Evolutionary conservation across 371 early-diverging fungal genomes (phyloP).

Genomic region (Mortierella sp.): DNA sequence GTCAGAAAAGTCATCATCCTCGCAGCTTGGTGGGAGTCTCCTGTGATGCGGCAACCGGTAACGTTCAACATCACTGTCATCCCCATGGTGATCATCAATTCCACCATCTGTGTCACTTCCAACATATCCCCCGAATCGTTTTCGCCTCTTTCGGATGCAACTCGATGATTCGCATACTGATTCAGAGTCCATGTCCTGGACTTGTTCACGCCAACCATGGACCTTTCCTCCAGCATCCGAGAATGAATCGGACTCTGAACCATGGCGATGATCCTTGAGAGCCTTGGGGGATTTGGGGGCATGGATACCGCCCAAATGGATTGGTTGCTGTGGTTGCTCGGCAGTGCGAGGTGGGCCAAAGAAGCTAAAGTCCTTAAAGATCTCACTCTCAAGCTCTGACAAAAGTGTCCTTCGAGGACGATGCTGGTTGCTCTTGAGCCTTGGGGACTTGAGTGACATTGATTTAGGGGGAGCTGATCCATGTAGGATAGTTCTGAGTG

Average conservation of each 20-base stretch:
- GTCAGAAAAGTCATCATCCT: constrained; percentile 38
- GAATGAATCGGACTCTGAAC: constrained; percentile 40
- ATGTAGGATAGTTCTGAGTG: constrained; percentile 48
- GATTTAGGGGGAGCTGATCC: constrained; percentile 33
- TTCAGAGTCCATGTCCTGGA: constrained; percentile 38
- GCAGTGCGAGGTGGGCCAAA: constrained; percentile 48
- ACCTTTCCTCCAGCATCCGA: constrained; percentile 47
- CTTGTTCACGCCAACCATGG: constrained; percentile 47
- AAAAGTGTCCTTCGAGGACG: constrained; percentile 48
- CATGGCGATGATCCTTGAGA: constrained; percentile 43
- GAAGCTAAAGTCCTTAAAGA: constrained; percentile 49
- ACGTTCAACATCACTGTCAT: constrained; percentile 50
- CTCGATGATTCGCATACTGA: constrained; percentile 46
- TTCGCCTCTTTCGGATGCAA: constrained; percentile 46
- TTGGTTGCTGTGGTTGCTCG: constrained; percentile 22
- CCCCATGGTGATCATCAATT: constrained; percentile 14
- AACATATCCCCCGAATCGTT: constrained; percentile 21
- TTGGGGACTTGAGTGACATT: constrained; percentile 40
- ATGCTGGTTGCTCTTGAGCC: constrained; percentile 24
- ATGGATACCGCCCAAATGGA: constrained; percentile 23
- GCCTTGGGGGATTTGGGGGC: constrained; percentile 47
- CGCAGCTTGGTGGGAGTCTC: constrained; percentile 3
- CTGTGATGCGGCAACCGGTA: constrained; percentile 28
- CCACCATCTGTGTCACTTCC: constrained; percentile 33
- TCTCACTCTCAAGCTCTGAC: constrained; percentile 57